Percentiles rank a stretch among this genome's conserved stretches.
phyloP scores from a whole-genome alignment of 345 rosid genomes.

The Salix purpurea region DNA sequence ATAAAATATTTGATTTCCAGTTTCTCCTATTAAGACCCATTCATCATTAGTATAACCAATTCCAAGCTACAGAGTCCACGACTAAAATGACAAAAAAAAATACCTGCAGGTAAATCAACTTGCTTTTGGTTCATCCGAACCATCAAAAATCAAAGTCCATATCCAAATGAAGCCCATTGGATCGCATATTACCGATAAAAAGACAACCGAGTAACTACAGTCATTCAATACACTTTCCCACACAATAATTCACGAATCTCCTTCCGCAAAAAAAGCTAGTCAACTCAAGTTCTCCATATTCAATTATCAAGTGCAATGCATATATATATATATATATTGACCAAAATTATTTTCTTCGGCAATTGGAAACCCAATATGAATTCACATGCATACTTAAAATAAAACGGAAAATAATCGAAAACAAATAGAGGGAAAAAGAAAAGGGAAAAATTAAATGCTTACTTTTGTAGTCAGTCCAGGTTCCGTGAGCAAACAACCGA shows the following conservation, averaged over 20 bases:
- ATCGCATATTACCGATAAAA: background rate
- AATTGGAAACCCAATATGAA: background rate
- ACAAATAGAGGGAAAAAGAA: background rate
- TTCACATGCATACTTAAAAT: background rate
- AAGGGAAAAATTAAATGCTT: background rate
- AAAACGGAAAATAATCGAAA: background rate
- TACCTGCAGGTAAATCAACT: background rate
- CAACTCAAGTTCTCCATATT: background rate
- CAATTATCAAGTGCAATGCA: background rate
- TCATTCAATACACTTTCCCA: background rate
- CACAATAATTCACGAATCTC: background rate
- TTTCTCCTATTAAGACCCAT: background rate
- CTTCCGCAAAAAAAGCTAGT: background rate
- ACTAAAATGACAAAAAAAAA: background rate
- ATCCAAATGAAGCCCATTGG: background rate
- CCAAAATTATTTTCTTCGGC: background rate
- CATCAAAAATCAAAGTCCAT: background rate
- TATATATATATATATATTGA: too few relatives aligned
- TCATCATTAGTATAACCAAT: background rate
- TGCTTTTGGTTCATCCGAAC: background rate
- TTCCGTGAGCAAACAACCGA: conserved; percentile 84
- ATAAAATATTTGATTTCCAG: background rate
- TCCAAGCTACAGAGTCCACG: background rate
- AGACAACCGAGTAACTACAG: background rate
- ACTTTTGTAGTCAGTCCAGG: conserved; percentile 94